Conservation (phyloP, 1,284 basidiomycete genomes). For the Vanrija sp. region DNA sequence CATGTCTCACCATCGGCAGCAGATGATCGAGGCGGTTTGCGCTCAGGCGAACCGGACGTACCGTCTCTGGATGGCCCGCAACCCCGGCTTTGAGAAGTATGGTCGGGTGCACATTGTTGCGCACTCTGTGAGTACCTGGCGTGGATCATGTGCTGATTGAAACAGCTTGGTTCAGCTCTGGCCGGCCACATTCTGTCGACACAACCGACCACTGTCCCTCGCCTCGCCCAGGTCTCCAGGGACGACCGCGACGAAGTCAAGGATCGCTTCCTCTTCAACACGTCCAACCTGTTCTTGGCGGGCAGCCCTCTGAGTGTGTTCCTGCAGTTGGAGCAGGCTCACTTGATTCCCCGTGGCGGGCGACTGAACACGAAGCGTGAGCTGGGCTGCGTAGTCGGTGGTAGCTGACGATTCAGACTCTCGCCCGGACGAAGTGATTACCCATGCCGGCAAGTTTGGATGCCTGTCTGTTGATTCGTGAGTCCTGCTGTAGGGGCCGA, state of each 20-base stretch:
- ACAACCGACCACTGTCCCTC: constrained; percentile 54
- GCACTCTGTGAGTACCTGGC: constrained; percentile 40
- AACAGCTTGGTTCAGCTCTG: constrained; percentile 53
- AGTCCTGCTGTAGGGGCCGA: background rate
- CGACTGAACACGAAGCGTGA: constrained; percentile 50
- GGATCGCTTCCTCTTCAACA: constrained; percentile 53
- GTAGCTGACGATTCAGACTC: background rate
- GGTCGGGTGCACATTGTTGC: constrained; percentile 51
- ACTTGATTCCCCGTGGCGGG: constrained; percentile 55
- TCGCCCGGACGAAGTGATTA: constrained; percentile 29
- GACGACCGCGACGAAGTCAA: constrained; percentile 32
- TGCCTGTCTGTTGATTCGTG: constrained; percentile 54
- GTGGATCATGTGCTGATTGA: background rate
- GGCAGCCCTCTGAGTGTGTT: constrained; percentile 57
- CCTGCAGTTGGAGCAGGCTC: constrained; percentile 54
- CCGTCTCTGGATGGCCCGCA: constrained; percentile 55
- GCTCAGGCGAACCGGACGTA: constrained; percentile 51
- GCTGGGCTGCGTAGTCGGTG: background rate
- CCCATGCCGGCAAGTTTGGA: constrained; percentile 53
- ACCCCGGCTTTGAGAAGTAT: constrained; percentile 52
- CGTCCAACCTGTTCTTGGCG: constrained; percentile 53
- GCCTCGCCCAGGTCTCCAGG: constrained; percentile 46
- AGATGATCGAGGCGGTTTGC: constrained; percentile 55
- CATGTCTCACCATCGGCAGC: constrained; percentile 53
- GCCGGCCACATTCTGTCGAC: constrained; percentile 55